Evolutionary conservation across 768 basidiomycete species (phyloP), one percentile per base, ranked within the genome.

Genomic region (Clitopilus passeckerianus): DNA sequence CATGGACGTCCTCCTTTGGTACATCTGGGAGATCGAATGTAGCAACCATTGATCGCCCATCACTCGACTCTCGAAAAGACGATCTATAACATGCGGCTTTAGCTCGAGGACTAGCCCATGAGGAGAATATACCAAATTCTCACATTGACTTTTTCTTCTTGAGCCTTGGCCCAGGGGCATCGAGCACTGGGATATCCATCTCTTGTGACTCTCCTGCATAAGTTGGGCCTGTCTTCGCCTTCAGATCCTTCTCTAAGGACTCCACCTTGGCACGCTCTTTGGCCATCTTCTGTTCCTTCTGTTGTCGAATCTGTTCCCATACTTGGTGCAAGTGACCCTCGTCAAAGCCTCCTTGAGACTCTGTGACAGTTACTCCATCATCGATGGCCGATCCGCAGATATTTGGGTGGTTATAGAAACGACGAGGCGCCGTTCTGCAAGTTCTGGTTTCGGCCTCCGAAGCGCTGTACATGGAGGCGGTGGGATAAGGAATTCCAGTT

Each of bases 21-120:
- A 91, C 82, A 27, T 87, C 86, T 2, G 80, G 79, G 65, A 91
- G 74, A 60, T 90, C 86, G 68, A 90, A 89, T 54, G 82, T 88
- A 22, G 86, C 87, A 22, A 85, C 85, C 53, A 88, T 80, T 67
- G 86, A 83, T 66, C 80, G 81, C 55, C 89, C 87, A 62, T 89
- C 89, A 57, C 78, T 77, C 22, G 89, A 87, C 74, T 90, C 87
- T 64, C 82, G 85, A 68, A 89, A 83, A 63, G 80, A 83, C 62
- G 86, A 85, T 66, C 89, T 89, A 64, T 56, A 52, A 46, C 55
- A 64, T 34, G 61, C 46, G 67, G 66, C 56, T 64, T 59, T 52
- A 35, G 35, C 61, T 54, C 30, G 20, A 41, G 60, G 53, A 55
- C 68, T 53, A 60, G 57, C 56, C 57, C 54, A 59, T 56, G 43